Conservation (phyloP, 2,329 filamentous ascomycete genomes). For the Colletotrichum liaoningense region DNA sequence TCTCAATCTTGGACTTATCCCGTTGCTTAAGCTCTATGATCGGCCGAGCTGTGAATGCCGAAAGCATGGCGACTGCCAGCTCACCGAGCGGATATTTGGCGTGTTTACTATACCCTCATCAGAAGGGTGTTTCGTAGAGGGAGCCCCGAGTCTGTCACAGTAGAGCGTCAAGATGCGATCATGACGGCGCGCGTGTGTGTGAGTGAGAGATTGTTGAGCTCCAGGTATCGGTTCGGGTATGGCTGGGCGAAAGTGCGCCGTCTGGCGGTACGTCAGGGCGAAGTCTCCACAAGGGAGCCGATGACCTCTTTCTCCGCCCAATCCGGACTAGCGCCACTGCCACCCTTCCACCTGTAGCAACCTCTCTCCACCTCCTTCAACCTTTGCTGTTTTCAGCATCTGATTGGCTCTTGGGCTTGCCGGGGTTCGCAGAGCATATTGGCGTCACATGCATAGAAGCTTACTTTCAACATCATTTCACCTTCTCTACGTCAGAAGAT, state of each 20-base stretch:
- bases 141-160: conserved; percentile 10
- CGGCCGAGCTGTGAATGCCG: conserved; percentile 94
- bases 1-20: conserved; percentile 98
- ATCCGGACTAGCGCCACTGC: conserved; percentile 12
- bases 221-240: conserved; percentile 20
- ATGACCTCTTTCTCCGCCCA: conserved; percentile 24
- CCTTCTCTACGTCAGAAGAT: not conserved
- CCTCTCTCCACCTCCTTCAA: conserved; percentile 26
- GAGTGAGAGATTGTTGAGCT: conserved; percentile 18
- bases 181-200: conserved; percentile 23
- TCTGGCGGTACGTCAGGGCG: conserved; percentile 30
- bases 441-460: conserved; percentile 16
- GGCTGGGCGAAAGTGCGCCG: conserved; percentile 27
- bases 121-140: conserved; percentile 4
- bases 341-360: conserved; percentile 21
- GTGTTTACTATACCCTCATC: conserved; percentile 25
- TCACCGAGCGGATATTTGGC: conserved; percentile 41
- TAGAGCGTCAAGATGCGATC: conserved; percentile 13
- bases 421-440: conserved; percentile 22
- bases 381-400: not conserved
- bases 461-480: not conserved
- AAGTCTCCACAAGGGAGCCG: conserved; percentile 30
- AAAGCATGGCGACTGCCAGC: conserved; percentile 80
- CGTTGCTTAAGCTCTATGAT: conserved; percentile 96
- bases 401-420: conserved; percentile 14